Base-by-base conservation (phyloP, 2,329 filamentous ascomycete species). In the Daldinia sp. region DNA sequence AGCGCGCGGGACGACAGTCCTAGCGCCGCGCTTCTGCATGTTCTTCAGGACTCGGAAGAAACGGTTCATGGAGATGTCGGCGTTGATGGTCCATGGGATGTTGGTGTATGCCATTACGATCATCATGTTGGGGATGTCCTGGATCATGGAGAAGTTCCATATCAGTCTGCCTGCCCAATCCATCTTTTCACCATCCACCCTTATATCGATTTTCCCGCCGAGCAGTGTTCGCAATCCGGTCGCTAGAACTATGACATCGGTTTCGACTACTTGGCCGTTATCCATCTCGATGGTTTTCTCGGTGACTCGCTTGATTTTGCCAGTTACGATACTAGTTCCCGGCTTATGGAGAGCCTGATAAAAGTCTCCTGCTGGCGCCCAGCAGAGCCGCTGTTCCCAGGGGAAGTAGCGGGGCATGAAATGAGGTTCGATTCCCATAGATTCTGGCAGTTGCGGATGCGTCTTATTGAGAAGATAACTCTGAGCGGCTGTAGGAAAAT, bases 341-440 rank as follows among this genome's bases (percentile, higher is more conserved):
- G 71, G 12, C 74, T 81, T 48, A 78, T 83, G 26, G 13, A 86
- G 74, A 0, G 81, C 79, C 5, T 74, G 62, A 68, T 81, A 87
- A 61, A 86, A 84, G 70, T 85, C 84, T 0, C 82, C 82, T 30
- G 84, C 79, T 18, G 79, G 76, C 1, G 74, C 86, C 33, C 90
- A 80, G 72, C 91, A 93, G 18, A 93, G 79, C 0, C 92, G 86
- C 74, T 93, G 91, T 60, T 92, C 85, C 89, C 90, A 89, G 0
- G 87, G 88, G 5, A 84, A 83, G 64, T 89, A 89, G 0, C 76
- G 74, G 0, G 87, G 87, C 20, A 80, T 80, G 78, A 89, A 88
- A 73, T 89, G 83, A 0, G 85, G 85, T n/a, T 87, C 82, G 67
- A 80, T 75, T 0, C 80, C 77, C 15, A 88, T 78, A n/a, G 79